Evolutionary conservation across 305 asterid genomes (phyloP).

Genomic region (Rubia peregrina): DNA sequence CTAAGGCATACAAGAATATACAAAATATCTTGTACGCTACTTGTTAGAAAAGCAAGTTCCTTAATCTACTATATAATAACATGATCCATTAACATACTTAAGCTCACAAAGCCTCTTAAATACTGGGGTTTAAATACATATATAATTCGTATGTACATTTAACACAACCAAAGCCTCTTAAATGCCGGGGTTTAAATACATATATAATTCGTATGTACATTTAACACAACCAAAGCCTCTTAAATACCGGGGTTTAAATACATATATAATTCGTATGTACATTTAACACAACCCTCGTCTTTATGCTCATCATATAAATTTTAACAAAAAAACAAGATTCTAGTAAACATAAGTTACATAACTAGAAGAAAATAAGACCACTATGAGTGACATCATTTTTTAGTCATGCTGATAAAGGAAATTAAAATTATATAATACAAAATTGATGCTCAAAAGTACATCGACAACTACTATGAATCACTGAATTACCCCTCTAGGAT

Average conservation of each 20-base stretch:
- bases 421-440: background rate
- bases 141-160: background rate
- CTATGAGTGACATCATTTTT: background rate
- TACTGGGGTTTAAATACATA: background rate
- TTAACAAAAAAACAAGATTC: no score
- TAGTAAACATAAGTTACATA: no score
- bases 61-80: conserved; percentile 3
- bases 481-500: conserved; percentile 70
- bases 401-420: background rate
- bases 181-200: background rate
- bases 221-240: background rate
- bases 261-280: background rate
- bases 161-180: background rate
- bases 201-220: background rate
- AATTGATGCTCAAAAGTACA: background rate
- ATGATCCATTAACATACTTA: no score
- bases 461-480: background rate
- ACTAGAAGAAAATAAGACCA: background rate
- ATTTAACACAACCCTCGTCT: background rate
- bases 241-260: background rate
- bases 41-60: conserved; percentile 21
- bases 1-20: no score
- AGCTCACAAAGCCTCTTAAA: background rate
- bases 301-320: background rate
- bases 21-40: no score